phyloP scores from a whole-genome alignment of 2,329 filamentous ascomycete species.

The Fusarium sp. region DNA sequence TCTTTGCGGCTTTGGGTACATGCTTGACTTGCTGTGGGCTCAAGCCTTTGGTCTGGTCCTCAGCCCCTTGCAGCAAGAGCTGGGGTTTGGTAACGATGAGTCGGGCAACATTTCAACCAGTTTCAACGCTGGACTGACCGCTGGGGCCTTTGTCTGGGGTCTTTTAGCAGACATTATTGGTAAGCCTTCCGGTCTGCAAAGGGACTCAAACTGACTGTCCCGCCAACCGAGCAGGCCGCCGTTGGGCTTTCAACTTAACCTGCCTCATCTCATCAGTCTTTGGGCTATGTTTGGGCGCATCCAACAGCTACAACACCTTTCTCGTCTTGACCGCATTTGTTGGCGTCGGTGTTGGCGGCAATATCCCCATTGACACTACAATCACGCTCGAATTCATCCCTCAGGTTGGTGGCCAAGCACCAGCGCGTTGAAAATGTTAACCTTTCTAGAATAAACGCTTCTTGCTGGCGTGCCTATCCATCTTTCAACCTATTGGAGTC shows the following conservation, averaged over 20 bases:
- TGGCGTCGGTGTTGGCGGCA: slow-evolving; percentile 65
- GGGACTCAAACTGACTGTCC: not conserved
- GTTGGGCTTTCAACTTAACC: slow-evolving; percentile 69
- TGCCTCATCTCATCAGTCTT: slow-evolving; percentile 67
- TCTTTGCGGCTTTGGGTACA: slow-evolving; percentile 66
- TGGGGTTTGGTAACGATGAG: slow-evolving; percentile 59
- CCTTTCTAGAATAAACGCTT: slow-evolving; percentile 56
- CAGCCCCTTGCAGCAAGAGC: slow-evolving; percentile 66
- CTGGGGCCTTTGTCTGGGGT: slow-evolving; percentile 68
- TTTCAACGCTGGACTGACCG: slow-evolving; percentile 66
- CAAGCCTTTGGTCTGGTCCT: slow-evolving; percentile 68
- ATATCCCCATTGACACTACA: slow-evolving; percentile 67
- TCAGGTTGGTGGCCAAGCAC: slow-evolving; percentile 39
- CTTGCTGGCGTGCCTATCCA: slow-evolving; percentile 62
- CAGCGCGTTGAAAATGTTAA: not conserved
- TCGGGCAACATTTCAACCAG: slow-evolving; percentile 63
- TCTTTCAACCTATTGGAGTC: slow-evolving; percentile 68
- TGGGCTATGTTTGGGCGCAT: slow-evolving; percentile 62
- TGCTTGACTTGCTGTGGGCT: slow-evolving; percentile 68
- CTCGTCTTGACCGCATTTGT: slow-evolving; percentile 66
- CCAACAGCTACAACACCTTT: slow-evolving; percentile 62
- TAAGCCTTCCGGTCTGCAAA: slow-evolving; percentile 17
- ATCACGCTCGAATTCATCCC: slow-evolving; percentile 69
- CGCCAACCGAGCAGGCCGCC: slow-evolving; percentile 50
- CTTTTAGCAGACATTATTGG: slow-evolving; percentile 64